These are phyloP conservation scores for Kingdonia uniflora DNA, from an alignment of 164 flowering plant genomes.

Conservation along the genomic window DNA sequence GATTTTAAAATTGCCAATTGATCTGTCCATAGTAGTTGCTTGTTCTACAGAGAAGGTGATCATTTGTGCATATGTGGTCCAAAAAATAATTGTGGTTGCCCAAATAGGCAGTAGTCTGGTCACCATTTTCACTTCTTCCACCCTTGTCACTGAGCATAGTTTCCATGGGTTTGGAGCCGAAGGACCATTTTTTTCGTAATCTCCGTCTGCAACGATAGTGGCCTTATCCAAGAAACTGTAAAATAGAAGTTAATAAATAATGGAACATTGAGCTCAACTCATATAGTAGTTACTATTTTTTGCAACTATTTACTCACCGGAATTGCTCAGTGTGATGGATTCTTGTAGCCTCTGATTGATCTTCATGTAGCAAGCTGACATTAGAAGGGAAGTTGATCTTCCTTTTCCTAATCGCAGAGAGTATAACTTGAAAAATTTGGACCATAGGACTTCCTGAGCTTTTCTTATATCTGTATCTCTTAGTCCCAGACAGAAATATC, in stretches of 20 bases:
- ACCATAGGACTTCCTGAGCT: constrained; percentile 62
- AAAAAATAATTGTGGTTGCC: constrained; percentile 79
- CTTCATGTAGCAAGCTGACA: constrained; percentile 33
- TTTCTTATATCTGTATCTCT: constrained; percentile 57
- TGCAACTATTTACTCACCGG: constrained; percentile 22
- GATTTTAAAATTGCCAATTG: constrained; percentile 54
- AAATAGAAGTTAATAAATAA: background rate
- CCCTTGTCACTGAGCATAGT: constrained; percentile 50
- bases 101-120: constrained; percentile 48
- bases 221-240: constrained; percentile 62
- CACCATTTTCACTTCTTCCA: constrained; percentile 82
- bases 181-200: constrained; percentile 19
- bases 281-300: too few species aligned
- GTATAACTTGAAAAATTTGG: constrained; percentile 54
- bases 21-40: constrained; percentile 71
- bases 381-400: constrained; percentile 30
- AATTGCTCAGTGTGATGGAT: constrained; percentile 55
- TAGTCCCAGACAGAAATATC: constrained; percentile 52
- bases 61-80: constrained; percentile 89
- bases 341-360: constrained; percentile 29
- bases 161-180: constrained; percentile 57
- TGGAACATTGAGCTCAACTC: background rate
- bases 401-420: constrained; percentile 49
- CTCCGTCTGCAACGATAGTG: constrained; percentile 40
- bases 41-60: constrained; percentile 82